Percentiles rank a stretch among this genome's conserved stretches.
Conservation (phyloP, 345 rosid species). For the Corchorus olitorius region DNA sequence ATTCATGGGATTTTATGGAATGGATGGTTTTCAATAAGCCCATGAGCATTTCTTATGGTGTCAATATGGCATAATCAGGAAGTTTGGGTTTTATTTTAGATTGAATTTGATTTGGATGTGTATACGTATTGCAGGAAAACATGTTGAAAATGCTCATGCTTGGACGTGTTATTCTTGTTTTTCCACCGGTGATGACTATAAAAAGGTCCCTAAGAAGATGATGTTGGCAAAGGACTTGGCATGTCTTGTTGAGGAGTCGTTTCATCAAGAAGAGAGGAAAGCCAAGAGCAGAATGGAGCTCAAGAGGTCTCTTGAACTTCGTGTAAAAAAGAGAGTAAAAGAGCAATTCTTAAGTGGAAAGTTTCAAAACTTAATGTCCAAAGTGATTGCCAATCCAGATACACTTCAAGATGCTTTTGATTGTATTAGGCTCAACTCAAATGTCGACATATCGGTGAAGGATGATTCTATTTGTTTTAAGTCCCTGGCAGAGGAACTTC, state of each 20-base stretch:
- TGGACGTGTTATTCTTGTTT: constrained; percentile 32
- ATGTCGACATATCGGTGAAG: constrained; percentile 41
- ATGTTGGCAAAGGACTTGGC: constrained; percentile 71
- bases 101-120: neutral
- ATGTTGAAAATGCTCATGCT: constrained; percentile 16
- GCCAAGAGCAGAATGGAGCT: constrained; percentile 67
- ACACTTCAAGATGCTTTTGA: constrained; percentile 76
- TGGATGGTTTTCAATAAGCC: neutral
- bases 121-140: constrained; percentile 23
- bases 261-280: constrained; percentile 39
- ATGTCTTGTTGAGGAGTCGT: constrained; percentile 60
- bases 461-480: constrained; percentile 41
- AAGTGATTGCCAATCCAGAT: constrained; percentile 63
- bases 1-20: neutral
- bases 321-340: constrained; percentile 78
- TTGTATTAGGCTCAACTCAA: constrained; percentile 64
- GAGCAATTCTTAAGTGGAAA: constrained; percentile 66
- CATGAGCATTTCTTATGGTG: neutral
- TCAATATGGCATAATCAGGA: neutral
- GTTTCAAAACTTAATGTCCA: constrained; percentile 53
- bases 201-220: constrained; percentile 32
- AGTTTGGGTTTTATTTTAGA: neutral
- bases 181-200: constrained; percentile 26
- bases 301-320: constrained; percentile 66
- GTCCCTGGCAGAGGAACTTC: constrained; percentile 63